Evolutionary conservation across 495 filamentous ascomycete genomes (phyloP).

Genomic region (Neurospora sp.): DNA sequence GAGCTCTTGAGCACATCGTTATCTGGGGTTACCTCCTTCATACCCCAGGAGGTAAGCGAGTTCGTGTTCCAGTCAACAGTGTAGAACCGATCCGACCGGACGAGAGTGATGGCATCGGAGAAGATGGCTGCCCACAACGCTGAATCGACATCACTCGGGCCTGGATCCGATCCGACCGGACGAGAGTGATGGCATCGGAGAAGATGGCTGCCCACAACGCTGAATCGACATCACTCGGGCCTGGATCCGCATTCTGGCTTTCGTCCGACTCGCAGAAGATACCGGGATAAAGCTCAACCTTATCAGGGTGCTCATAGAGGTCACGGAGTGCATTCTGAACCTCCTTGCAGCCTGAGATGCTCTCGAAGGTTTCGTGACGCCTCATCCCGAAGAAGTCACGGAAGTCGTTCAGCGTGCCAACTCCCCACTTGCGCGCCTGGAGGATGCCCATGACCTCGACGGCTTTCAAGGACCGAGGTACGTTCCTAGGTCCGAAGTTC

Average conservation of each 20-base stretch:
- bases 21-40: conserved; percentile 61
- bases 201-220: conserved; percentile 66
- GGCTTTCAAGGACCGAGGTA: conserved; percentile 56
- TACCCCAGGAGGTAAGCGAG: conserved; percentile 69
- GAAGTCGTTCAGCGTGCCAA: conserved; percentile 75
- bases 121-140: conserved; percentile 66
- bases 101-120: conserved; percentile 68
- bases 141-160: conserved; percentile 44
- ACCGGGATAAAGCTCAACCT: conserved; percentile 36
- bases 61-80: conserved; percentile 57
- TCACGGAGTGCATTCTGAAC: conserved; percentile 56
- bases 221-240: conserved; percentile 44
- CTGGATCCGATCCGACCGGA: conserved; percentile 42
- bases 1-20: conserved; percentile 58
- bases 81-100: conserved; percentile 75
- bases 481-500: conserved; percentile 53
- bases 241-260: conserved; percentile 2
- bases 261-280: conserved; percentile 50
- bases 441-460: conserved; percentile 71
- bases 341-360: conserved; percentile 62
- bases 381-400: conserved; percentile 61
- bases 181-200: conserved; percentile 68
- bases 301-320: conserved; percentile 70
- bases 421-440: conserved; percentile 66
- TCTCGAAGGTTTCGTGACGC: conserved; percentile 59